phyloP scores from a whole-genome alignment of 2,329 filamentous ascomycete genomes.

The Penicillium sp. region DNA sequence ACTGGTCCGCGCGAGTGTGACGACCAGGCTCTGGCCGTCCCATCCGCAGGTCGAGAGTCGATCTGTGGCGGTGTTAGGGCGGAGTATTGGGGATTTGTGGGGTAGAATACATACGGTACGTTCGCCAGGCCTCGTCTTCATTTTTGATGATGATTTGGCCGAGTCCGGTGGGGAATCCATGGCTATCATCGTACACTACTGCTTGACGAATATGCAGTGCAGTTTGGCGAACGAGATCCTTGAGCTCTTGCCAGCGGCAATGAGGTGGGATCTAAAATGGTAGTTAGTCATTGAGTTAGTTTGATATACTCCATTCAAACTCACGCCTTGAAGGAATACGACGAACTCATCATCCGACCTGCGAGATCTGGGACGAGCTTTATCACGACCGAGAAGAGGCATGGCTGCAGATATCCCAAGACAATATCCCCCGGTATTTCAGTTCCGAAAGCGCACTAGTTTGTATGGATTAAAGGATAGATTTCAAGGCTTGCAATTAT shows the following conservation, averaged over 20 bases:
- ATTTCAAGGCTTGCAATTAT: conserved; percentile 1
- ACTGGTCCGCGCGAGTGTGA: conserved; percentile 40
- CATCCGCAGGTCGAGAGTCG: conserved; percentile 42
- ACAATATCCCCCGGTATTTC: background rate
- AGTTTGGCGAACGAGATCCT: conserved; percentile 44
- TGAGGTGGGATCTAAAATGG: conserved; percentile 38
- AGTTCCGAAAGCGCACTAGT: background rate
- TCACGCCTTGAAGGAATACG: conserved; percentile 44
- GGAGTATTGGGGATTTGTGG: background rate
- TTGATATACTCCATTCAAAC: conserved; percentile 4
- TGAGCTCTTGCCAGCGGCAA: conserved; percentile 46
- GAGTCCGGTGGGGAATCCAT: conserved; percentile 42
- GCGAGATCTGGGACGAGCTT: conserved; percentile 30
- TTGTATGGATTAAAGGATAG: background rate
- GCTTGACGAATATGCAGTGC: conserved; percentile 44
- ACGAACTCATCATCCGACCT: conserved; percentile 43
- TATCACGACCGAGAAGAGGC: conserved; percentile 32
- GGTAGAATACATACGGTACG: conserved; percentile 34
- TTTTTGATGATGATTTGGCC: conserved; percentile 46
- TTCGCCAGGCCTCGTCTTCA: conserved; percentile 44
- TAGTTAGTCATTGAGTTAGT: conserved; percentile 11
- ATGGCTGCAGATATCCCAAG: conserved; percentile 17
- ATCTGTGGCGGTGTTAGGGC: conserved; percentile 28
- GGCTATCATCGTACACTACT: conserved; percentile 43
- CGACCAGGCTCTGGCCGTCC: conserved; percentile 43